Conservation (phyloP, 768 basidiomycete species). For the Podaxis pistillaris region DNA sequence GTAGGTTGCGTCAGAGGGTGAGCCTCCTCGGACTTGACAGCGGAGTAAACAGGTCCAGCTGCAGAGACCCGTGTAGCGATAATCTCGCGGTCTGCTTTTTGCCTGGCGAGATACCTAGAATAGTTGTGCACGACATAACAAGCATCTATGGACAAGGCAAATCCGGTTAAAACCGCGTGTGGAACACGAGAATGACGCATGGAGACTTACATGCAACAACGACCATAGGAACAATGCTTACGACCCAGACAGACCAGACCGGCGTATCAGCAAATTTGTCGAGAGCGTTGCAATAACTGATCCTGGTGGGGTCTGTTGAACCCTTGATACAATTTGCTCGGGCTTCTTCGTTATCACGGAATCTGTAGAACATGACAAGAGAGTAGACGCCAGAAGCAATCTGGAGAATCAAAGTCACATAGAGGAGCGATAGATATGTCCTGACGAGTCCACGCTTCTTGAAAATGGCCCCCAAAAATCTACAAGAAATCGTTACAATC, state of each 20-base stretch:
- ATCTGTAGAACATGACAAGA: conserved; percentile 31
- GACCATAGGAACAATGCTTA: conserved; percentile 33
- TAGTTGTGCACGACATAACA: conserved; percentile 37
- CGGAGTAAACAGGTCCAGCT: conserved; percentile 23
- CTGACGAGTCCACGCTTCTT: conserved; percentile 36
- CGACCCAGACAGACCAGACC: conserved; percentile 30
- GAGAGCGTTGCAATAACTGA: conserved; percentile 29
- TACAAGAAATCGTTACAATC: conserved; percentile 14
- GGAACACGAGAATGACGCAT: neutral
- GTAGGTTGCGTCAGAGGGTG: conserved; percentile 27
- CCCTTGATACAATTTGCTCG: conserved; percentile 28
- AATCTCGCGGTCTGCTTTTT: conserved; percentile 25
- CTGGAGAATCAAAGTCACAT: conserved; percentile 27
- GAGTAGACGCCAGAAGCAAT: conserved; percentile 29
- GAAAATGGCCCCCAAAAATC: conserved; percentile 39
- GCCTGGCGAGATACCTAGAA: conserved; percentile 28
- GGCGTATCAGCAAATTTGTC: conserved; percentile 24
- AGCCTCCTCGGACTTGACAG: conserved; percentile 27
- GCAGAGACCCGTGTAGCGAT: conserved; percentile 19
- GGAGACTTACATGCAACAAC: conserved; percentile 36
- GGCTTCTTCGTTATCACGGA: conserved; percentile 21
- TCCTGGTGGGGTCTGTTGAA: conserved; percentile 22
- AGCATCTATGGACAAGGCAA: conserved; percentile 28
- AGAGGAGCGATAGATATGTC: conserved; percentile 32
- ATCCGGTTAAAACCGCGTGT: conserved; percentile 8